Evolutionary conservation across 768 basidiomycete genomes (phyloP).

Genomic region (Kondoa subrosea): DNA sequence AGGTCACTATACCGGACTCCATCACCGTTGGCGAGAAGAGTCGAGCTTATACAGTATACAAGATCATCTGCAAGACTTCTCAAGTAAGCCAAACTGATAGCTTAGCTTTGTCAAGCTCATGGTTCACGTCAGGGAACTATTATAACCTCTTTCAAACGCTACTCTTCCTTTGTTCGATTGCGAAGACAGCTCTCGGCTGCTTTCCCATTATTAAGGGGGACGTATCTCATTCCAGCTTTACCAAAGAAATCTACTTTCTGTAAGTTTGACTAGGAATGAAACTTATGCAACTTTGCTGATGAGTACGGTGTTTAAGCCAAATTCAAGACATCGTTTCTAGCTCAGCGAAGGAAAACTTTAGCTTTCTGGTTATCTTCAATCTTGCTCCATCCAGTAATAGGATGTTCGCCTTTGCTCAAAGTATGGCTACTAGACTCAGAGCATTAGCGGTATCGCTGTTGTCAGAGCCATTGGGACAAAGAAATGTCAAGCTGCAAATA

Average conservation of each 20-base stretch:
- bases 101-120: background rate
- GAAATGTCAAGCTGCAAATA: no score
- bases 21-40: conserved; percentile 15
- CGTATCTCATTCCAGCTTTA: conserved; percentile 14
- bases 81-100: background rate
- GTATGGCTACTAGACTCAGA: conserved; percentile 15
- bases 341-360: conserved; percentile 22
- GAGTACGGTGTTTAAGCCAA: conserved; percentile 23
- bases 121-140: conserved; percentile 16
- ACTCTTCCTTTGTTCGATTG: conserved; percentile 26
- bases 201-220: conserved; percentile 12
- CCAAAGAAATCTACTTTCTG: conserved; percentile 26
- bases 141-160: conserved; percentile 22
- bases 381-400: conserved; percentile 15
- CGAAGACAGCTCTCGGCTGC: conserved; percentile 19
- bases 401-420: conserved; percentile 12
- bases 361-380: conserved; percentile 22
- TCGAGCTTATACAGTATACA: conserved; percentile 23
- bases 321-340: conserved; percentile 25
- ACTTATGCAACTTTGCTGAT: background rate
- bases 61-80: conserved; percentile 16
- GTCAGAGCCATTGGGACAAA: no score
- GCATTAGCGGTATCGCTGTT: no score
- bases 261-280: conserved; percentile 3
- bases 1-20: conserved; percentile 18